These are phyloP conservation scores for Scheffersomyces segobiensis DNA, from an alignment of 1,139 yeast genomes.

Conservation along the genomic window DNA sequence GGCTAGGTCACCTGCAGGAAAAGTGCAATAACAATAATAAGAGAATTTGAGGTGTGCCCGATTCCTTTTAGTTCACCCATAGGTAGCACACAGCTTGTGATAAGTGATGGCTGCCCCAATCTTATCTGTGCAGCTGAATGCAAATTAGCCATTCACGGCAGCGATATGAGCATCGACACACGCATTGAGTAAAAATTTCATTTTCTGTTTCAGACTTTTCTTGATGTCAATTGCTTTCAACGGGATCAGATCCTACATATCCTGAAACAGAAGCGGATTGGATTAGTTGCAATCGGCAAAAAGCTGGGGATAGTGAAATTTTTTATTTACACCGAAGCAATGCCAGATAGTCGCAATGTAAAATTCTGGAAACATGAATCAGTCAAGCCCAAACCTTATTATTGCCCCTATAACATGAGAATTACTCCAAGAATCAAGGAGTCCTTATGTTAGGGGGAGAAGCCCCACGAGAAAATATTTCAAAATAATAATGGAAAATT, in stretches of 20 bases:
- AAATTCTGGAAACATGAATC: neutral
- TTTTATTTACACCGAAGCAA: neutral
- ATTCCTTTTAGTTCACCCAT: neutral
- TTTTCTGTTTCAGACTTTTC: neutral
- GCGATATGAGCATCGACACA: neutral
- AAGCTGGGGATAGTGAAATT: neutral
- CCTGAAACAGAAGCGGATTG: neutral
- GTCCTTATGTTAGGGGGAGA: neutral
- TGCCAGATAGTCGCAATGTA: neutral
- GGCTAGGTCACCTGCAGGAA: neutral
- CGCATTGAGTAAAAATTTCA: neutral
- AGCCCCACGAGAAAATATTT: neutral
- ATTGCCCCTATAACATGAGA: neutral
- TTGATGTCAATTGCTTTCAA: neutral
- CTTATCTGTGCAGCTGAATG: neutral
- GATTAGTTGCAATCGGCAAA: neutral
- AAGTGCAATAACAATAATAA: no score
- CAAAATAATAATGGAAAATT: neutral
- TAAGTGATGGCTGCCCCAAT: neutral
- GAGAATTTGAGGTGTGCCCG: neutral
- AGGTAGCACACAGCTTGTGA: neutral
- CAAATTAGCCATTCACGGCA: neutral
- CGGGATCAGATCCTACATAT: no score
- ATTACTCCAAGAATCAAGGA: neutral
- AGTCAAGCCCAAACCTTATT: neutral